phyloP scores from a whole-genome alignment of 1,284 basidiomycete species.

The Tilletia setariae region DNA sequence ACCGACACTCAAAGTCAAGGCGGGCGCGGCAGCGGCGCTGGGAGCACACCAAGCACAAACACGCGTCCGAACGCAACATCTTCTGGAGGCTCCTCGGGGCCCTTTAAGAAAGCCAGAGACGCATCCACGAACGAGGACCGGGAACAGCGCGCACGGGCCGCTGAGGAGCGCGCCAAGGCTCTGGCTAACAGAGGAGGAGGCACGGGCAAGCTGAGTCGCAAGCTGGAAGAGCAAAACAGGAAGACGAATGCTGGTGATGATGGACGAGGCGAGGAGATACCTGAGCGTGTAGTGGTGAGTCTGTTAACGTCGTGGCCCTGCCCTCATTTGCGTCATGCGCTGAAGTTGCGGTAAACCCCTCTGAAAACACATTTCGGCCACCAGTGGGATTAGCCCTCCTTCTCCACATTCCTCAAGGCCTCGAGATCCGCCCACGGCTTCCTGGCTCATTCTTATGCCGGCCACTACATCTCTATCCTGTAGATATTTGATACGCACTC shows the following conservation, averaged over 20 bases:
- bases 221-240: slow-evolving; percentile 13
- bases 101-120: not conserved
- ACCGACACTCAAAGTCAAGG: not conserved
- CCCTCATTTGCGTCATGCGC: too few relatives aligned
- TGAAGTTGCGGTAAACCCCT: too few relatives aligned
- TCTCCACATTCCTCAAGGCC: too few relatives aligned
- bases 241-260: not conserved
- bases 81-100: not conserved
- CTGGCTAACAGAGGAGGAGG: not conserved
- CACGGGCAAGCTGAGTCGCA: slow-evolving; percentile 10
- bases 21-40: not conserved
- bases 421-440: too few relatives aligned
- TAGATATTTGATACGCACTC: not conserved
- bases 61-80: not conserved
- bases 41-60: not conserved
- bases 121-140: not conserved
- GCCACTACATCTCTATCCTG: not conserved
- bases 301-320: too few relatives aligned
- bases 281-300: slow-evolving; percentile 11
- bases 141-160: slow-evolving; percentile 3
- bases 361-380: too few relatives aligned
- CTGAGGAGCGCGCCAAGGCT: slow-evolving; percentile 5
- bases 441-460: not conserved
- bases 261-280: not conserved
- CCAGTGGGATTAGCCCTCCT: too few relatives aligned